Conservation (phyloP, 2,329 filamentous ascomycete species). For the Metarhizium guizhouense region DNA sequence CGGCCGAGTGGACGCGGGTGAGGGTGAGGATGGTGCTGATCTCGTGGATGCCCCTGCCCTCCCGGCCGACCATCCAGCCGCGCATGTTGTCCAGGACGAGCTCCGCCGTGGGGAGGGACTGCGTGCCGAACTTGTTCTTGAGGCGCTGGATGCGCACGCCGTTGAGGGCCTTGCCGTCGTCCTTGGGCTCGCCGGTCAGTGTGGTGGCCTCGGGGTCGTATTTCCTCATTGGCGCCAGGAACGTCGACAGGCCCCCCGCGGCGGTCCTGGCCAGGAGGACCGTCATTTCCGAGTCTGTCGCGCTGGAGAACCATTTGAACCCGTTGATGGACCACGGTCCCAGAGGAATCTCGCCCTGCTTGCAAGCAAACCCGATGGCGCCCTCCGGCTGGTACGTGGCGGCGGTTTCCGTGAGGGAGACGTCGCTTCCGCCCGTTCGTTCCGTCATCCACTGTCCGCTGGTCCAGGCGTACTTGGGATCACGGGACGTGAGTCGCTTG, state of each 20-base stretch:
- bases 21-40: constrained; percentile 62
- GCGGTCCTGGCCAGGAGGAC: constrained; percentile 52
- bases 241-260: constrained; percentile 44
- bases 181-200: constrained; percentile 14
- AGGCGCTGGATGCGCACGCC: constrained; percentile 59
- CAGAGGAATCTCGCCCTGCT: constrained; percentile 23
- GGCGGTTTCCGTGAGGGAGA: constrained; percentile 57
- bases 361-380: constrained; percentile 9
- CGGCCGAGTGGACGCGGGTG: constrained; percentile 49
- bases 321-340: constrained; percentile 54
- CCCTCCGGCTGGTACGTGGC: constrained; percentile 26
- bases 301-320: constrained; percentile 49
- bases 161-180: constrained; percentile 42
- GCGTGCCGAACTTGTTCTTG: constrained; percentile 66
- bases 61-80: constrained; percentile 55
- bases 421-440: constrained; percentile 58
- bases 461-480: constrained; percentile 50
- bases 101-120: constrained; percentile 62
- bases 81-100: constrained; percentile 56
- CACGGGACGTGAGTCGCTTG: constrained; percentile 41
- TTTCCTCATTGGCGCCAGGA: constrained; percentile 54
- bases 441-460: constrained; percentile 76
- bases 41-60: constrained; percentile 58
- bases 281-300: constrained; percentile 35
- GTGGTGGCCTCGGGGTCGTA: constrained; percentile 23